A percentile compares a stretch with the other conserved stretches of the same genome.
These are phyloP conservation scores for Amaranthus cruentus DNA, from an alignment of 148 eudicot species.

Conservation along the genomic window DNA sequence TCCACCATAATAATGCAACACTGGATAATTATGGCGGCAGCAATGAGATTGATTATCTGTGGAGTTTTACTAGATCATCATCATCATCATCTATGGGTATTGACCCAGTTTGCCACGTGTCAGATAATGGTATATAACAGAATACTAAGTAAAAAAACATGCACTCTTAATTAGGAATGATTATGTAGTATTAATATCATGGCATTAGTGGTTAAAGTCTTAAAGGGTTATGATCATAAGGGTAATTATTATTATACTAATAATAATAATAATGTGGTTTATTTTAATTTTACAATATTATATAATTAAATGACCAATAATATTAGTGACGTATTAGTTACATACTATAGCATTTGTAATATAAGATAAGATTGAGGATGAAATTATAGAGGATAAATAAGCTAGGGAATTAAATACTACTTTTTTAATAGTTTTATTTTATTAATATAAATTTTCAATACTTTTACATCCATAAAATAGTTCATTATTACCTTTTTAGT, in stretches of 20 bases:
- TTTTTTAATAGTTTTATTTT: no score
- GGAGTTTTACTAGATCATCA: constrained; percentile 36
- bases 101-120: constrained; percentile 42
- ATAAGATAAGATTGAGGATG: neutral
- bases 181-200: constrained; percentile 11
- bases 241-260: constrained; percentile 18
- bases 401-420: no score
- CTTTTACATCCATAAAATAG: no score
- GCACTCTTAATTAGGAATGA: constrained; percentile 7
- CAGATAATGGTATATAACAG: constrained; percentile 26
- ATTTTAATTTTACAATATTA: neutral
- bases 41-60: constrained; percentile 25
- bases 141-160: constrained; percentile 6
- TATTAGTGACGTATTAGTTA: constrained; percentile 18
- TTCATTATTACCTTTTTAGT: neutral
- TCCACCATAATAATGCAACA: constrained; percentile 12
- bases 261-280: neutral
- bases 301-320: constrained; percentile 19
- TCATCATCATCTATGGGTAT: constrained; percentile 16
- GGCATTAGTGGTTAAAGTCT: constrained; percentile 29
- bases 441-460: no score
- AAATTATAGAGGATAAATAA: no score
- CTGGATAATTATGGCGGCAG: constrained; percentile 22
- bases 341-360: constrained; percentile 3
- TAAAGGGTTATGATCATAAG: constrained; percentile 23